Base-by-base conservation (phyloP, 108 stramenopile species). In the Cyclotella sp. region DNA sequence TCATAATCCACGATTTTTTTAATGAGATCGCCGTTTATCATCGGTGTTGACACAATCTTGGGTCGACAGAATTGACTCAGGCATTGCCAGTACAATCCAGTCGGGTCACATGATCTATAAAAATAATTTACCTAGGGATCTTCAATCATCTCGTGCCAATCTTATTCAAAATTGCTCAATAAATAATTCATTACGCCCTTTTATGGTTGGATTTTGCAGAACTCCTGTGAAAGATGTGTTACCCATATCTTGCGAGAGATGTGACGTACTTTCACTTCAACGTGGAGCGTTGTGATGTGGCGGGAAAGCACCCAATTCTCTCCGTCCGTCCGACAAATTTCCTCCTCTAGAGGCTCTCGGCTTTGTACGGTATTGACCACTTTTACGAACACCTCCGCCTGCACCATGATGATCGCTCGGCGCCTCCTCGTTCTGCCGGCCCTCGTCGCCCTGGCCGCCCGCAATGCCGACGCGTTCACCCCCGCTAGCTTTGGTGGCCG, bases 391-490 rank as follows among this genome's bases (percentile, higher is more conserved):
- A 61, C 60, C 34, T 34, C 34, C 6, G 2, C 15, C 60, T 39
- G 13, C 15, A 64, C 63, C 63, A 83, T 83, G 82, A 58, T 73
- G 76, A 73, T 77, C 75, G 42, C 76, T 63, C 75, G 82, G 75
- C 76, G 65, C 64, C 61, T 79, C 68, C 53, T 84, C 29, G 82
- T 80, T 54, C 53, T 87, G 43, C 77, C 81, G 76, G 81, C 84
- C 40, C 76, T 84, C 51, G 52, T 81, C 29, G 84, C 86, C 49
- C 81, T 87, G 22, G 77, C 81, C 24, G 68, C 57, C n/a, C 63
- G 72, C 14, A 51, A 86, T 61, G 84, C 74, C 21, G 59, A 73
- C 24, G 86, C 84, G 7, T 87, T 87, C 65, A 68, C 84, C 43
- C 86, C 86, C 55, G 71, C 61, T 27, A 43, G 45, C 41, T 57